A percentile compares a stretch with the other conserved stretches of the same genome.
Evolutionary conservation across 352 stramenopile species (phyloP).

Genomic region (Vaucheria bursata): DNA sequence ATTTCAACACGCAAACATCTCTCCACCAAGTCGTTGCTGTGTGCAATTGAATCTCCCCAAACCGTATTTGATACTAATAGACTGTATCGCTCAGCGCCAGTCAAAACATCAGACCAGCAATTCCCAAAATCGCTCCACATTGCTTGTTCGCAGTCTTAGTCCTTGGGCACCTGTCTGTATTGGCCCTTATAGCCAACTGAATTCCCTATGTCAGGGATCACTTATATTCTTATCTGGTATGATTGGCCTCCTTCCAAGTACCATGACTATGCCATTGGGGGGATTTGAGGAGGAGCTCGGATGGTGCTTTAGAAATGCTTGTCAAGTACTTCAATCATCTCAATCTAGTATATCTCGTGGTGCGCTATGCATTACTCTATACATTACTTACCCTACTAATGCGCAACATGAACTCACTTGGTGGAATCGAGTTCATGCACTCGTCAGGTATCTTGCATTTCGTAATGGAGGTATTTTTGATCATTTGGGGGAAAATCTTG

Average conservation of each 20-base stretch:
- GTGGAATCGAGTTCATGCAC: no score
- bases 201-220: slow-evolving; percentile 64
- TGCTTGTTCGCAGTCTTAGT: slow-evolving; percentile 81
- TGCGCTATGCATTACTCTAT: slow-evolving; percentile 29
- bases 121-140: not conserved
- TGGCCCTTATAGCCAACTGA: slow-evolving; percentile 95
- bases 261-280: slow-evolving; percentile 62
- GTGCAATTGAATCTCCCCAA: slow-evolving; percentile 51
- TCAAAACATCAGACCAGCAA: not conserved
- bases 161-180: slow-evolving; percentile 95
- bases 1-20: not conserved
- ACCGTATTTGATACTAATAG: slow-evolving; percentile 66
- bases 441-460: no score
- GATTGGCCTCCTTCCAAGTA: slow-evolving; percentile 85
- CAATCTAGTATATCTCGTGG: slow-evolving; percentile 19
- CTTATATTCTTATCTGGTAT: slow-evolving; percentile 91
- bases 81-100: slow-evolving; percentile 69
- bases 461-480: slow-evolving; percentile 8
- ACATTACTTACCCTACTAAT: slow-evolving; percentile 18
- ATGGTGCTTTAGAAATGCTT: slow-evolving; percentile 20
- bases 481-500: not conserved
- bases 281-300: slow-evolving; percentile 12
- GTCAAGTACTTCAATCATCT: slow-evolving; percentile 15
- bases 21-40: slow-evolving; percentile 57
- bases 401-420: not conserved